Evolutionary conservation across 352 stramenopile genomes (phyloP).

Genomic region (Halophytophthora batemanensis): DNA sequence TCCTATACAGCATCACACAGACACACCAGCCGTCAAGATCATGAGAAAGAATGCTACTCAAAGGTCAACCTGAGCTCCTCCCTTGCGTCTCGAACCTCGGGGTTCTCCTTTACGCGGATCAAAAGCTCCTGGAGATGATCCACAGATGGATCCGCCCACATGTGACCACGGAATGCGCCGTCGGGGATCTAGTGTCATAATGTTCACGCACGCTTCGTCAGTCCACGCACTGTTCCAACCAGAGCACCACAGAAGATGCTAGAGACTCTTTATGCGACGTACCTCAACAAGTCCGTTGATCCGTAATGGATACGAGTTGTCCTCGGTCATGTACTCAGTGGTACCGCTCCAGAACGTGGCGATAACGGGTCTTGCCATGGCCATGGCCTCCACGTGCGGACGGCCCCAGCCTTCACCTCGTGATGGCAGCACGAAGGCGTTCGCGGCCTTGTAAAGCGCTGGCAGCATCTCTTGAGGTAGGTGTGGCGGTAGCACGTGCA

Average conservation of each 20-base stretch:
- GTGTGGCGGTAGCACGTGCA: slow-evolving; percentile 64
- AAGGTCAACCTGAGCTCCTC: not conserved
- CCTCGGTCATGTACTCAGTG: slow-evolving; percentile 86
- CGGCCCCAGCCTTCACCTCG: slow-evolving; percentile 93
- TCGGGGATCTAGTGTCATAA: slow-evolving; percentile 57
- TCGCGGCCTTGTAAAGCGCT: slow-evolving; percentile 72
- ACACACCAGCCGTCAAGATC: not conserved
- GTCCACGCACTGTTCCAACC: not conserved
- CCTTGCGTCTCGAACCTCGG: slow-evolving; percentile 32
- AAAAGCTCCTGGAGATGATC: slow-evolving; percentile 71
- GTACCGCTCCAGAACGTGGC: slow-evolving; percentile 92
- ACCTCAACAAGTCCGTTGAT: slow-evolving; percentile 83
- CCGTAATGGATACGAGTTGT: slow-evolving; percentile 80
- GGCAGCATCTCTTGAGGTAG: slow-evolving; percentile 56
- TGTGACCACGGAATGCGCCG: slow-evolving; percentile 74
- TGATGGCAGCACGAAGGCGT: slow-evolving; percentile 88
- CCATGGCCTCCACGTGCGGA: slow-evolving; percentile 93
- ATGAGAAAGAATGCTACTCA: too few relatives aligned
- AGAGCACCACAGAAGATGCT: not conserved
- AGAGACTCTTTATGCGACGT: not conserved
- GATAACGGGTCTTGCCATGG: slow-evolving; percentile 88
- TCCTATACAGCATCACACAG: slow-evolving; percentile 25
- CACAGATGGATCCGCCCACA: slow-evolving; percentile 84
- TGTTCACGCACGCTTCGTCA: slow-evolving; percentile 1
- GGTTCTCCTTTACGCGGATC: slow-evolving; percentile 46